A percentile compares a stretch with the other conserved stretches of the same genome.
Evolutionary conservation across 75 land plant genomes (phyloP).

Genomic region (Sequoiadendron giganteum): DNA sequence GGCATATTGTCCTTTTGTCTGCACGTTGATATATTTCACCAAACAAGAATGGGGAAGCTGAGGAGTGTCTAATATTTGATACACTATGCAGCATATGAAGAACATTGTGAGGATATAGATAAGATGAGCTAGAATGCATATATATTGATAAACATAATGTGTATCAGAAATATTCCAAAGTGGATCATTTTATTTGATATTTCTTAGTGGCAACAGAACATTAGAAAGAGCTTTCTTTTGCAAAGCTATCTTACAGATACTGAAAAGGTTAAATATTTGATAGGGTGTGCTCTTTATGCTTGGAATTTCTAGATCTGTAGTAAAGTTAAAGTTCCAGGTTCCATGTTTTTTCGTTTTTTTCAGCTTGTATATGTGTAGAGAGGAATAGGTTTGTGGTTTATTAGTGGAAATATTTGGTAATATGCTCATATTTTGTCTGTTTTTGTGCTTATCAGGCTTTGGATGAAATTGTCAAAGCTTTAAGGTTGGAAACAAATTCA

Average conservation of each 20-base stretch:
- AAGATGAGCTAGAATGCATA: not conserved
- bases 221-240: not conserved
- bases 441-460: slow-evolving; percentile 40
- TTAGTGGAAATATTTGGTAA: not conserved
- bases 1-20: not conserved
- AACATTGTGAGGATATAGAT: not conserved
- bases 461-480: slow-evolving; percentile 51
- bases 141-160: not conserved
- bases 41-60: not conserved
- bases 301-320: not conserved
- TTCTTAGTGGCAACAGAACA: not conserved
- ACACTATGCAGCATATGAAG: not conserved
- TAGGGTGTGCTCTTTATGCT: not conserved
- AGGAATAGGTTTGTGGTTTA: not conserved
- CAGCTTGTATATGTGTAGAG: not conserved
- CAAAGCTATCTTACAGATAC: not conserved
- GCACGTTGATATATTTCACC: not conserved
- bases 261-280: not conserved
- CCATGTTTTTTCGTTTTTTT: not conserved
- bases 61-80: not conserved
- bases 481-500: slow-evolving; percentile 35
- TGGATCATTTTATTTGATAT: no score
- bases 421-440: slow-evolving; percentile 7
- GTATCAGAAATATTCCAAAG: no score
- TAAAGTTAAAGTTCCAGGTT: not conserved